Conservation (phyloP, 768 basidiomycete genomes). For the Panus rudis region DNA sequence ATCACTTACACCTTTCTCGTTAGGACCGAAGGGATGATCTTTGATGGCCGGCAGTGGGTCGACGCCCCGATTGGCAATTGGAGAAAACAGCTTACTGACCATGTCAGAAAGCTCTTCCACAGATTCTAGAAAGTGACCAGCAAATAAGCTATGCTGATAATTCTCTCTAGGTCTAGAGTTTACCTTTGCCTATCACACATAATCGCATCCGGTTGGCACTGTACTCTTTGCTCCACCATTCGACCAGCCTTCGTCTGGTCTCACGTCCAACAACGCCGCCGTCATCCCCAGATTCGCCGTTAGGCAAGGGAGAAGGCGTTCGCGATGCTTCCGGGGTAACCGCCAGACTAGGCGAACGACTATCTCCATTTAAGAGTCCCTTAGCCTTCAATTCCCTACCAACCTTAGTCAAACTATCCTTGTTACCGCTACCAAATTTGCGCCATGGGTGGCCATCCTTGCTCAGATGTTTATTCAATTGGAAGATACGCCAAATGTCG, state of each 20-base stretch:
- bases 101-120: slow-evolving; percentile 63
- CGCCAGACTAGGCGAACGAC: slow-evolving; percentile 17
- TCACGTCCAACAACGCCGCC: slow-evolving; percentile 76
- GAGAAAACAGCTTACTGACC: slow-evolving; percentile 62
- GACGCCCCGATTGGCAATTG: slow-evolving; percentile 55
- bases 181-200: slow-evolving; percentile 76
- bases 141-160: not conserved
- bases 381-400: slow-evolving; percentile 51
- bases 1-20: slow-evolving; percentile 61
- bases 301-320: slow-evolving; percentile 48
- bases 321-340: slow-evolving; percentile 42
- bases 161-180: slow-evolving; percentile 3
- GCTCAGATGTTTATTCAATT: slow-evolving; percentile 83
- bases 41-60: slow-evolving; percentile 54
- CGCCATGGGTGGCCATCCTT: slow-evolving; percentile 76
- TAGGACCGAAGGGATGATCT: slow-evolving; percentile 71
- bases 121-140: slow-evolving; percentile 42
- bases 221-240: slow-evolving; percentile 83
- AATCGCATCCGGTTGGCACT: slow-evolving; percentile 78
- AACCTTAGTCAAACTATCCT: slow-evolving; percentile 59
- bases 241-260: slow-evolving; percentile 66
- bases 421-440: slow-evolving; percentile 89
- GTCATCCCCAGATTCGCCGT: slow-evolving; percentile 60
- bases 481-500: slow-evolving; percentile 92
- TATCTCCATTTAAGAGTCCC: slow-evolving; percentile 33